Conservation (phyloP, 805 yeast species). For the Torulaspora maleeae region DNA sequence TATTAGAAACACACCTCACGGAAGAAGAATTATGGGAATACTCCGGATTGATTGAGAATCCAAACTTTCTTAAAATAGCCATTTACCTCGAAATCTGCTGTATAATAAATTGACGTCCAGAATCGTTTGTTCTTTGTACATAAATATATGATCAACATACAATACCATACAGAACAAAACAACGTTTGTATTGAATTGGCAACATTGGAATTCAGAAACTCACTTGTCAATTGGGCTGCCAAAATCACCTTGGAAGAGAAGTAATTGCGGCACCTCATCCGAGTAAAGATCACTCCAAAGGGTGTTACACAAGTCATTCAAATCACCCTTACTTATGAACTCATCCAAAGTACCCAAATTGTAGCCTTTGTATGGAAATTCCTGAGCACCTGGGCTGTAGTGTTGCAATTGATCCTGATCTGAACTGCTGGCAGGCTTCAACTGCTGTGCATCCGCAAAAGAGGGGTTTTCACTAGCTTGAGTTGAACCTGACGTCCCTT, state of each 20-base stretch:
- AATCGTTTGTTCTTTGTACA: background rate
- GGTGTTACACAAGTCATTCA: slow-evolving; percentile 27
- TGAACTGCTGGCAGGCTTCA: background rate
- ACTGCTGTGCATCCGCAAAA: background rate
- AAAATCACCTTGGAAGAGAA: slow-evolving; percentile 3
- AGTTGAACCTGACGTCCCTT: background rate
- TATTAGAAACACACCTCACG: slow-evolving; percentile 88
- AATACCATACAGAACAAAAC: background rate
- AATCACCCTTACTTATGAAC: slow-evolving; percentile 29
- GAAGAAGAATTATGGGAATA: slow-evolving; percentile 84
- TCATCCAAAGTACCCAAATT: slow-evolving; percentile 35
- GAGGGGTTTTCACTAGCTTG: background rate
- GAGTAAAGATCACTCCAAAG: slow-evolving; percentile 29
- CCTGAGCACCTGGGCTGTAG: background rate
- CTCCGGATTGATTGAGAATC: slow-evolving; percentile 31
- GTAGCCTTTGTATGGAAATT: slow-evolving; percentile 8
- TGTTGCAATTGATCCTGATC: background rate
- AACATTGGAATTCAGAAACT: background rate
- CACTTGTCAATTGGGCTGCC: background rate
- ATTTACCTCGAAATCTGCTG: background rate
- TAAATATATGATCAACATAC: background rate
- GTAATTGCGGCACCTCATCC: slow-evolving; percentile 5
- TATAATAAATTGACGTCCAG: background rate
- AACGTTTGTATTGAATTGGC: background rate
- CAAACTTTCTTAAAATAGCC: background rate